Evolutionary conservation across 129 eudicot genomes (phyloP), one percentile per base, ranked within the genome.

Genomic region (Oenanthe sinensis): DNA sequence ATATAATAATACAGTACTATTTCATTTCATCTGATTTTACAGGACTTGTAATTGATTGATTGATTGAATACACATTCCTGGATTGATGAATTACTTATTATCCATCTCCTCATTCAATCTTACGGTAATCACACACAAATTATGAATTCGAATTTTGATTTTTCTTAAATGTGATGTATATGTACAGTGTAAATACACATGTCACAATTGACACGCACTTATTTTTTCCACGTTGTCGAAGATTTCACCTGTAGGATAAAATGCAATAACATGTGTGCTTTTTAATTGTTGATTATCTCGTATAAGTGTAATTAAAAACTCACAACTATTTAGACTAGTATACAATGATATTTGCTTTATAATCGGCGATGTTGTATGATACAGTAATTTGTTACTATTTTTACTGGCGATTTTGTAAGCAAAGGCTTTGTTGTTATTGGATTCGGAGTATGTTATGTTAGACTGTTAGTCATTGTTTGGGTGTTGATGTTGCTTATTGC

Each of bases 401-500:
- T 20, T 9, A 8, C 14, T n/a, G 12, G 14, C 48, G 9, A 12
- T 54, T 44, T 75, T 40, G 10, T 47, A 39, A 39, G 42, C 73
- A 76, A 48, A 50, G 77, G 79, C 36, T 81, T 52, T 30, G 33
- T 19, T 50, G 22, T 50, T 50, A 16, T 28, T 20, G 28, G 28
- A 55, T 26, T n/a, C 14, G 33, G 3, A 60, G n/a, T 14, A n/a
- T 60, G 67, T 9, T 14, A 9, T 6, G 50, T 46, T 12, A 46
- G 42, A 39, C 42, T 17, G 58, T 50, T 50, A 19, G 19, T 50
- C 6, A 50, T 50, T 50, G 6, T 50, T 50, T 33, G 36, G 36
- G 36, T 1, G 22, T 49, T 55, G 28, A 22, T 5, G 45, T 71
- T 63, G 52, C 43, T 17, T 71, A 65, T 63, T 82, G 73, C 85